These are phyloP conservation scores for Aspergillus hancockii DNA, from an alignment of 495 filamentous ascomycete genomes.

Conservation along the genomic window DNA sequence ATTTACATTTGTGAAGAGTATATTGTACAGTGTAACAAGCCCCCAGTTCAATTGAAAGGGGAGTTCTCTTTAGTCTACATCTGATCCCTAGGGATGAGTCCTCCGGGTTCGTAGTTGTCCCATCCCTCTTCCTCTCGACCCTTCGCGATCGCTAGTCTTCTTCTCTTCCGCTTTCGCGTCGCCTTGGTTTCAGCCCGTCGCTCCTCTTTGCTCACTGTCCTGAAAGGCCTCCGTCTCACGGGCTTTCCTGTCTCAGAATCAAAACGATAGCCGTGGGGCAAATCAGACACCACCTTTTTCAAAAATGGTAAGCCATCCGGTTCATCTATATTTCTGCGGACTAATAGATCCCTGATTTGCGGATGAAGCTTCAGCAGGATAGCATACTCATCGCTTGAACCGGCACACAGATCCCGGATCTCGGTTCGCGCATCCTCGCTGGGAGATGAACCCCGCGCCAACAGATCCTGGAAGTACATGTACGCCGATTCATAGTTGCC, in stretches of 20 bases:
- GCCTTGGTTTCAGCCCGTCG: conserved; percentile 21
- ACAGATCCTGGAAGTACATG: conserved; percentile 43
- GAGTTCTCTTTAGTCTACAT: background rate
- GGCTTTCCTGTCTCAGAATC: too few relatives aligned
- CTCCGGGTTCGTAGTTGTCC: conserved; percentile 24
- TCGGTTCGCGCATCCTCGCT: conserved; percentile 25
- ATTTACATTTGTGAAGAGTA: background rate
- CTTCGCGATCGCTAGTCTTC: conserved; percentile 20
- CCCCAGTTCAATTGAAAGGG: background rate
- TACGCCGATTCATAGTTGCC: conserved; percentile 41
- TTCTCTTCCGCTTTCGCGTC: conserved; percentile 24
- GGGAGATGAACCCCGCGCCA: conserved; percentile 26
- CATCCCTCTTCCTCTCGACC: conserved; percentile 26
- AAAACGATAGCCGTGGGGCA: background rate
- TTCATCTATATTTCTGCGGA: conserved; percentile 14
- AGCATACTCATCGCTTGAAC: conserved; percentile 33
- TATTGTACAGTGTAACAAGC: conserved; percentile 10
- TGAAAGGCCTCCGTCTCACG: background rate
- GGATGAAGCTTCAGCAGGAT: conserved; percentile 34
- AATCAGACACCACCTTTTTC: conserved; percentile 7
- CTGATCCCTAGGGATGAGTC: conserved; percentile 15
- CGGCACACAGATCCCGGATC: conserved; percentile 32
- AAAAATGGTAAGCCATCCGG: background rate
- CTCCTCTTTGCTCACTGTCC: conserved; percentile 15
- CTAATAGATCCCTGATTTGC: conserved; percentile 18